Evolutionary conservation across 805 yeast species (phyloP), one percentile per base, ranked within the genome.

Genomic region (Zygosaccharomyces bailii): DNA sequence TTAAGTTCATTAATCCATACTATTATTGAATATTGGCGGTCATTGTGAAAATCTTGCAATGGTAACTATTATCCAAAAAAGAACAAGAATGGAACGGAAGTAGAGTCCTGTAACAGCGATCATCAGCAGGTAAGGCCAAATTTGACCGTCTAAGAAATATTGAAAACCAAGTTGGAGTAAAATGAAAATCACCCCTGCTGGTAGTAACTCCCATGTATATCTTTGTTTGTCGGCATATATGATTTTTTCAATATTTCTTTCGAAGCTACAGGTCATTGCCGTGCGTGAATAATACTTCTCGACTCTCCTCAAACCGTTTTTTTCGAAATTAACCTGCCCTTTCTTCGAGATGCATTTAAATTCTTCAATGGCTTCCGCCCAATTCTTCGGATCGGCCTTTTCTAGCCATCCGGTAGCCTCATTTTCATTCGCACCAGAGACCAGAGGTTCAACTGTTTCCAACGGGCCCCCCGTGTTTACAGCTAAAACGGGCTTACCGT

Each of bases 381-480:
- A 85, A 34, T 65, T 60, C 4, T 63, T 61, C 2, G 73, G 69
- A 34, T 73, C 71, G 1, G 78, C 68, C 11, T 69, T 71, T 32
- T 74, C 74, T 10, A 76, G 71, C 71, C 79, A 84, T 0, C 95
- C 95, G 0, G 89, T 84, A 6, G 83, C 80, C 10, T 57, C 52
- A 13, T 37, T 20, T 19, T 61, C 58, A 43, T 65, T 59, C 5
- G 48, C 39, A 24, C 64, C 67, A 4, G 50, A 43, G 20, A 46
- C 48, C 8, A 69, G 46, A 2, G 73, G 60, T 2, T 59, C 51
- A 3, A 72, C 57, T 0, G 96, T 83, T 60, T 93, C 99, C 27
- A 82, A 66, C 0, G 99, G 99, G 0, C 99, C 99, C 20, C 99
- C 99, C 31, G 80, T 80, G 57, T 86, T 80, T 4, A 84, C 82